phyloP scores from a whole-genome alignment of 371 early-diverging fungal genomes.

The Lichtheimia hyalospora region DNA sequence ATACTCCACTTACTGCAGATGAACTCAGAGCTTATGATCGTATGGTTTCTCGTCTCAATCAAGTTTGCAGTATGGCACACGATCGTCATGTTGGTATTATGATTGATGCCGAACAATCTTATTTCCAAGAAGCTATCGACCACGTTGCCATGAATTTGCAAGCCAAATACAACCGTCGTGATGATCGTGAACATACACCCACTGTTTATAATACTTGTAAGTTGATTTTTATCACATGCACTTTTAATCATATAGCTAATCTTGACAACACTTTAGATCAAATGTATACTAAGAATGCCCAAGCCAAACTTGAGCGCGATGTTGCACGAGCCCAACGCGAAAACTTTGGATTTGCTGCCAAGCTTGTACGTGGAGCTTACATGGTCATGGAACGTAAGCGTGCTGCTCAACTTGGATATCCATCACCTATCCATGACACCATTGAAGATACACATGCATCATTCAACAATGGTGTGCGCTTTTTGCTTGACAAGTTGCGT shows the following conservation, averaged over 20 bases:
- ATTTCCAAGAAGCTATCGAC: slow-evolving; percentile 94
- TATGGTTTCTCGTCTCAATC: slow-evolving; percentile 64
- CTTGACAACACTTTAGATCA: slow-evolving; percentile 57
- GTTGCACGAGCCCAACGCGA: slow-evolving; percentile 65
- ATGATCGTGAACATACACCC: slow-evolving; percentile 52
- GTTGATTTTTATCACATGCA: not conserved
- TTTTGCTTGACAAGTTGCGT: slow-evolving; percentile 62
- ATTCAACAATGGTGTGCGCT: slow-evolving; percentile 79
- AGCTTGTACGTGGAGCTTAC: slow-evolving; percentile 94
- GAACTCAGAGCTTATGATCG: slow-evolving; percentile 77
- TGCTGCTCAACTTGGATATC: slow-evolving; percentile 64
- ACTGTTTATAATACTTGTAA: slow-evolving; percentile 86
- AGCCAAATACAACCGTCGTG: slow-evolving; percentile 67
- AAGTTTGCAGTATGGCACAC: slow-evolving; percentile 64
- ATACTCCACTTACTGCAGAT: slow-evolving; percentile 20
- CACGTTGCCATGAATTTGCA: slow-evolving; percentile 72
- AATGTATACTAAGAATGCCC: slow-evolving; percentile 86
- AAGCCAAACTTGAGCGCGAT: slow-evolving; percentile 69
- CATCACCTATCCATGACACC: slow-evolving; percentile 81
- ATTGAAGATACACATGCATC: slow-evolving; percentile 80
- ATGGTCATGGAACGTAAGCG: slow-evolving; percentile 88
- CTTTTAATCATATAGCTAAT: too few relatives aligned
- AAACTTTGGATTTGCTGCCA: slow-evolving; percentile 83
- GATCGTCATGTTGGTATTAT: slow-evolving; percentile 72
- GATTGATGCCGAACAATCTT: slow-evolving; percentile 94